Base-by-base conservation (phyloP, 2,329 filamentous ascomycete genomes). In the Amphichorda felina region DNA sequence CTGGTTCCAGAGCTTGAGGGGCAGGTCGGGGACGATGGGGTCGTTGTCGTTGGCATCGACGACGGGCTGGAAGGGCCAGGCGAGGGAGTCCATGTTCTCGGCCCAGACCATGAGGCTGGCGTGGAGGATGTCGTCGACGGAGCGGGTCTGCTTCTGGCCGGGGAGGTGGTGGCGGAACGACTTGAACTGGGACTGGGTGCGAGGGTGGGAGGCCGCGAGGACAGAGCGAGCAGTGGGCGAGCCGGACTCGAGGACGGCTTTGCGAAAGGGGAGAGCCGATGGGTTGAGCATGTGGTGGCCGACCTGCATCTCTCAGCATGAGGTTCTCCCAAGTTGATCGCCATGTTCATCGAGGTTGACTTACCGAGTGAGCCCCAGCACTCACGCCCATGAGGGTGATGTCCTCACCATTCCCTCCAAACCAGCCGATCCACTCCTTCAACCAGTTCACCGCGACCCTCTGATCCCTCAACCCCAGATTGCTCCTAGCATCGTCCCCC, bases 41-140 rank as follows among this genome's bases (percentile, higher is more conserved):
- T 8, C 16, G 10, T 70, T 66, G 4, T 51, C 55, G 11, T 52
- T 47, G 1, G 68, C 68, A 46, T 82, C 78, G 38, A 84, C 70
- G 25, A 78, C 72, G 7, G 79, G 37, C 45, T 83, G 80, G 56
- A 82, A 85, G 1, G 81, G 63, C 72, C 72, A 77, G 19, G 63
- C 60, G 8, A 75, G 55, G 7, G 55, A 58, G 4, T 48, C 43
- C n/a, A 53, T 50, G 45, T 67, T 64, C 31, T 50, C 51, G 8
- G 52, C 42, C 57, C 62, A 75, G 21, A 74, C 56, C 5, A 37
- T 30, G 32, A 58, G 50, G 6, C 60, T 63, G 9, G 70, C 70
- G 50, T 53, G 44, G 35, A 64, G 63, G 11, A 84, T 63, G 16
- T 55, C 55, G 2, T 57, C 45, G 39, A 79, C 7, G 24, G n/a